phyloP scores from a whole-genome alignment of 176 grass and related monocot species.

The Oryza punctata region DNA sequence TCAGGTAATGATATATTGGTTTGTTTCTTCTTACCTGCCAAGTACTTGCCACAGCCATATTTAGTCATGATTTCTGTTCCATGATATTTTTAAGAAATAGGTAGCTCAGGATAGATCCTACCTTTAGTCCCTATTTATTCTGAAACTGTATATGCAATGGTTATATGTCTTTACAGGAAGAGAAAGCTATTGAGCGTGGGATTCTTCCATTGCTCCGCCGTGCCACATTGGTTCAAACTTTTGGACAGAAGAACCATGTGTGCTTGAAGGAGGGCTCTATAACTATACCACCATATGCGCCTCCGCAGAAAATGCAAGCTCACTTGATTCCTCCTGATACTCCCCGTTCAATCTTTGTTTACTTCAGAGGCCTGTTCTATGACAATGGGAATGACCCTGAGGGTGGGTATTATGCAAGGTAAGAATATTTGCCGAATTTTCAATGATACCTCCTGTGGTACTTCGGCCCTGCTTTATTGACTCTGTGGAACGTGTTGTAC shows the following conservation, averaged over 20 bases:
- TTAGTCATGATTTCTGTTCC: constrained; percentile 25
- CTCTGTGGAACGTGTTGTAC: background rate
- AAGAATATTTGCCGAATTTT: constrained; percentile 2
- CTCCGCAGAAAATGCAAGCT: constrained; percentile 89
- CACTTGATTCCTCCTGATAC: constrained; percentile 72
- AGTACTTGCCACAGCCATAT: background rate
- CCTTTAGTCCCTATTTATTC: background rate
- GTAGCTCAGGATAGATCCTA: background rate
- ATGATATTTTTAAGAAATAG: background rate
- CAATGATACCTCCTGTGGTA: background rate
- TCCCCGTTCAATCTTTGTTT: constrained; percentile 82
- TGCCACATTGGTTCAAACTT: constrained; percentile 81
- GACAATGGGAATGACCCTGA: constrained; percentile 89
- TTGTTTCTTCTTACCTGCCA: background rate
- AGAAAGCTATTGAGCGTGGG: constrained; percentile 78
- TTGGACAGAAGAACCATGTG: constrained; percentile 84
- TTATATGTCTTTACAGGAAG: constrained; percentile 54
- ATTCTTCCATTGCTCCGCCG: constrained; percentile 69
- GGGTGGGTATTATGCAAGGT: constrained; percentile 89
- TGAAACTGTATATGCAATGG: constrained; percentile 16
- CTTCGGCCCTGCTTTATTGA: constrained; percentile 14
- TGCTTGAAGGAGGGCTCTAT: constrained; percentile 91
- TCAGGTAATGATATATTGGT: constrained; percentile 54
- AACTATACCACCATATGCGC: constrained; percentile 85
- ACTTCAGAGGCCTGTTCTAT: constrained; percentile 85